Base-by-base conservation (phyloP, 2,329 filamentous ascomycete genomes). In the Xylaria sp. region DNA sequence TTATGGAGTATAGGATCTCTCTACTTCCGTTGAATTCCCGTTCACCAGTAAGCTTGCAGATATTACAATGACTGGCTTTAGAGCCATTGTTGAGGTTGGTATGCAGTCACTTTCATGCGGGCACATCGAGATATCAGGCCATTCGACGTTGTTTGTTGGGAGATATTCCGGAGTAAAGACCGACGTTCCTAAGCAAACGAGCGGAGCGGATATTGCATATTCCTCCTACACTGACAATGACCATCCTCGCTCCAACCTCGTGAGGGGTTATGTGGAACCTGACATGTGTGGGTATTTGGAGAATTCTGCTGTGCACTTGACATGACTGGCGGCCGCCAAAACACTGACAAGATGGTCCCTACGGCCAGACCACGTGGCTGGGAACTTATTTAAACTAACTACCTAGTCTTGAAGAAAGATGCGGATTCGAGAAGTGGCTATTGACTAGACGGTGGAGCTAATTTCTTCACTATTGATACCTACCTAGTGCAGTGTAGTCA, bases 201-300 rank as follows among this genome's bases (percentile, higher is more conserved):
- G 11, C 15, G 7, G 26, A 46, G 26, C 15, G 26, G 17, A 13
- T n/a, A 49, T 44, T 58, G 33, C 31, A 49, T n/a, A 42, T 38
- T 56, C 31, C 51, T 62, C 20, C 4, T 28, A 28, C 40, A 20
- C 23, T 42, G 31, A 58, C n/a, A 54, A 38, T 38, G 11, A 31
- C n/a, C 36, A 38, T 10, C 36, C 36, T 38, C 36, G 11, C 49
- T 33, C 51, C n/a, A 38, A 33, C 20, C 51, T 54, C 38, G 38
- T 63, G 67, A 69, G 67, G 61, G 67, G 63, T 23, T 63, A 63
- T 20, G 46, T 59, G 59, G 38, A 42, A 54, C 66, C 23, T 31
- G 28, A 28, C 15, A 23, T 48, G 51, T 17, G 67, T 60, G 67
- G 63, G 20, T 60, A 67, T 66, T 69, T 67, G 59, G 67, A 63